phyloP scores from a whole-genome alignment of 768 basidiomycete genomes.

The Fistulinella prunicolor region DNA sequence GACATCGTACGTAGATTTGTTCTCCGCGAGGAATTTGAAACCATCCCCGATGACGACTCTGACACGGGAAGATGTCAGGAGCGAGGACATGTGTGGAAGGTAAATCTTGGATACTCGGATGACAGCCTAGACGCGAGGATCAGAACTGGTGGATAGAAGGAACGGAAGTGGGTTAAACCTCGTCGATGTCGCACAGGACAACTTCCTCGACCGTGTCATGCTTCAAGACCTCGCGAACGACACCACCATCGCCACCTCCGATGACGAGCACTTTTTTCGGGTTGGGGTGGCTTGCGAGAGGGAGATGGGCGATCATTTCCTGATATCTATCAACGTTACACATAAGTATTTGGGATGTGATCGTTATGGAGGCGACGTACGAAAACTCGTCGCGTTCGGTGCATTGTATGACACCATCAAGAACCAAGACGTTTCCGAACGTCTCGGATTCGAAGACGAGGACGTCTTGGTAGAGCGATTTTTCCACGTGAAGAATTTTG shows the following conservation, averaged over 20 bases:
- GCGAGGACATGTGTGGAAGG: constrained; percentile 90
- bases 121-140: constrained; percentile 60
- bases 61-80: constrained; percentile 78
- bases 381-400: constrained; percentile 99
- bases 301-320: constrained; percentile 98
- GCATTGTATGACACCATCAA: constrained; percentile 95
- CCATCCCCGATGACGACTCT: constrained; percentile 89
- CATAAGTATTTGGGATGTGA: background rate
- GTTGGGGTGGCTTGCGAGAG: constrained; percentile 94
- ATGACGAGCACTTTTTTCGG: constrained; percentile 96
- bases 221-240: constrained; percentile 95
- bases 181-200: constrained; percentile 96
- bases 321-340: constrained; percentile 66
- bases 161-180: constrained; percentile 44
- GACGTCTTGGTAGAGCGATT: constrained; percentile 93
- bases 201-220: constrained; percentile 88
- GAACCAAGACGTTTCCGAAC: constrained; percentile 93
- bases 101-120: constrained; percentile 90
- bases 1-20: constrained; percentile 87
- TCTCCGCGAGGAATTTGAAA: constrained; percentile 92
- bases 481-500: constrained; percentile 91
- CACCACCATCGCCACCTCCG: constrained; percentile 97
- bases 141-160: background rate
- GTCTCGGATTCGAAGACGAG: constrained; percentile 96
- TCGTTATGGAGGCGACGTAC: constrained; percentile 46